Percentiles rank a stretch among this genome's conserved stretches.
phyloP scores from a whole-genome alignment of 805 yeast genomes.

The Pichia membranifaciens region DNA sequence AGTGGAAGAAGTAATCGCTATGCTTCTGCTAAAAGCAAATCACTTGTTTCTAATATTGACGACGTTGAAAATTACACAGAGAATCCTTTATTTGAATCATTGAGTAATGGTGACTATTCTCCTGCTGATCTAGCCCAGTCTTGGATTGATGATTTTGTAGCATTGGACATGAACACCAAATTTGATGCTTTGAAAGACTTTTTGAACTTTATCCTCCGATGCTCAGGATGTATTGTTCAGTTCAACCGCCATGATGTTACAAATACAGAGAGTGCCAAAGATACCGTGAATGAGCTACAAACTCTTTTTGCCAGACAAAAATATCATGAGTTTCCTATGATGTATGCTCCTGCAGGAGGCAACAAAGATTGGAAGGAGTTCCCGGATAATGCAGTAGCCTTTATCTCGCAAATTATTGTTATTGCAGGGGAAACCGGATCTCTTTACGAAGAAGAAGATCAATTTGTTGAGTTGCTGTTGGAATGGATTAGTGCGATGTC shows the following conservation, averaged over 20 bases:
- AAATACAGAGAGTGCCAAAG: slow-evolving; percentile 47
- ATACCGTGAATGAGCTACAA: slow-evolving; percentile 70
- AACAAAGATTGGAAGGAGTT: slow-evolving; percentile 48
- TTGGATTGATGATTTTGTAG: slow-evolving; percentile 49
- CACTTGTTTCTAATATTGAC: slow-evolving; percentile 27
- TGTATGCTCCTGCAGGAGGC: slow-evolving; percentile 11
- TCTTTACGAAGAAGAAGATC: slow-evolving; percentile 38
- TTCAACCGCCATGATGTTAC: slow-evolving; percentile 71
- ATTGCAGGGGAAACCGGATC: slow-evolving; percentile 58
- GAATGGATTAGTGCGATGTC: slow-evolving; percentile 76
- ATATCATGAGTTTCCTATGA: slow-evolving; percentile 64
- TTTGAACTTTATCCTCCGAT: slow-evolving; percentile 61
- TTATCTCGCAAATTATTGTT: slow-evolving; percentile 47
- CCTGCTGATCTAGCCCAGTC: slow-evolving; percentile 46
- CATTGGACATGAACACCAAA: slow-evolving; percentile 32
- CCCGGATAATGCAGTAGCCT: slow-evolving; percentile 47
- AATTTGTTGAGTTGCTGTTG: slow-evolving; percentile 48
- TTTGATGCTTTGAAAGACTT: slow-evolving; percentile 52
- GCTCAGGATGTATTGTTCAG: slow-evolving; percentile 64
- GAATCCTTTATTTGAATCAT: slow-evolving; percentile 44
- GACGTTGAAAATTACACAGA: slow-evolving; percentile 40
- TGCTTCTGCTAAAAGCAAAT: not conserved
- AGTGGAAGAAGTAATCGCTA: not conserved
- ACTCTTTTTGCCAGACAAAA: slow-evolving; percentile 53
- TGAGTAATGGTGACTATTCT: slow-evolving; percentile 44